Evolutionary conservation across 2,329 filamentous ascomycete species (phyloP), one percentile per base, ranked within the genome.

Genomic region (Phialophora macrospora): DNA sequence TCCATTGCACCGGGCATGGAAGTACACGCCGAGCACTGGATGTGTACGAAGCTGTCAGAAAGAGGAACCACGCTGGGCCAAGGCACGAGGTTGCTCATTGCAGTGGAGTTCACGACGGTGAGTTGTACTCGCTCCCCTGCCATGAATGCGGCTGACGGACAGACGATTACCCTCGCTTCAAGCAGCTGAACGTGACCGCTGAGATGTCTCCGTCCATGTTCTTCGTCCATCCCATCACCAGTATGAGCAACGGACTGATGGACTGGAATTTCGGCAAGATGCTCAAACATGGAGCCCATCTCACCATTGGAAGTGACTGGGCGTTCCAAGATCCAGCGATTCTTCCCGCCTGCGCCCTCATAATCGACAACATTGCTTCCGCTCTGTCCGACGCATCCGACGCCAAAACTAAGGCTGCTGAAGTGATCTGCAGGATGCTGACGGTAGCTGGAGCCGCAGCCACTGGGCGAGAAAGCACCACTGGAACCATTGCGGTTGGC

Each of bases 131-230:
- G 17, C 8, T 22, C 3, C 1, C 8, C 34, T 44, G 44, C 14
- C 20, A 59, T 17, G 30, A 34, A 24, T 30, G 28, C 11, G 6
- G 51, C 24, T 55, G 52, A 62, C 22, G 20, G 51, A 48, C 60
- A 73, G 72, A 72, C 55, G 76, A 77, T 48, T 71, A 73, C 58
- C 32, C 69, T 5, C 74, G 75, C 22, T 76, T 75, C 60, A 55
- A 64, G n/a, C 44, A 63, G 24, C 69, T 75, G 8, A 72, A 72
- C 44, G 70, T 77, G 20, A 77, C 76, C 1, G 76, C 76, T 12
- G 76, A 77, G 55, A 77, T 77, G 74, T 74, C 72, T 0, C 74
- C 73, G 3, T 74, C 75, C 0, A 64, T 72, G 26, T 72, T 76
- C 32, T 73, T 75, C 52, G 63, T 65, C 0, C 70, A 64, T 34